Conservation (phyloP, 2,329 filamentous ascomycete genomes). For the Aspergillus sp. region DNA sequence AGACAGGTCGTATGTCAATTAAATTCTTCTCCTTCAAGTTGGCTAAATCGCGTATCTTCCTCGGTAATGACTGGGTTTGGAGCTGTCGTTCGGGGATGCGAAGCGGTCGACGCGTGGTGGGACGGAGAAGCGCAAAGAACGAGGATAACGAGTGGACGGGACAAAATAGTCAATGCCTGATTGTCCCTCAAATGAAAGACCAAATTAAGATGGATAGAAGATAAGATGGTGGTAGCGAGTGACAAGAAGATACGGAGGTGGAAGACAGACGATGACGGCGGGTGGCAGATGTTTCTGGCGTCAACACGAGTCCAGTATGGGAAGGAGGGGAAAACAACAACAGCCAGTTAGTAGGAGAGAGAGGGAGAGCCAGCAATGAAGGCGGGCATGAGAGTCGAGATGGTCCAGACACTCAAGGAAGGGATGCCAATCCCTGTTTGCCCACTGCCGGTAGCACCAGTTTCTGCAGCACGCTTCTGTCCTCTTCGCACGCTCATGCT, state of each 20-base stretch:
- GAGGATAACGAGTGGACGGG: slow-evolving; percentile 8
- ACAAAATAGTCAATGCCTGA: background rate
- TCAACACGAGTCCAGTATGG: background rate
- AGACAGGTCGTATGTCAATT: background rate
- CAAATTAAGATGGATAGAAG: background rate
- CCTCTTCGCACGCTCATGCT: background rate
- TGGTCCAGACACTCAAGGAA: slow-evolving; percentile 2
- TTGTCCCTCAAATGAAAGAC: background rate
- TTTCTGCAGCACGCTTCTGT: background rate
- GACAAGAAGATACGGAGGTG: background rate
- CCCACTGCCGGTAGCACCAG: background rate
- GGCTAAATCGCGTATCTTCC: background rate
- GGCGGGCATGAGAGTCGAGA: slow-evolving; percentile 1
- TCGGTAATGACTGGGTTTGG: background rate
- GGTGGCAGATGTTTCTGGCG: background rate
- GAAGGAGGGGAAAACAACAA: slow-evolving; percentile 2
- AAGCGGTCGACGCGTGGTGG: slow-evolving; percentile 1
- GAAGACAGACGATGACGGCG: background rate
- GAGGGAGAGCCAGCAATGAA: slow-evolving; percentile 7
- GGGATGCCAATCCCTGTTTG: slow-evolving; percentile 7
- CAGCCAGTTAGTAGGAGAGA: background rate
- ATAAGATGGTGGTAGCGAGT: background rate
- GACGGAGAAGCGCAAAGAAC: background rate
- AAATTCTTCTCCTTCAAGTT: background rate
- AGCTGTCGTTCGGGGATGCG: background rate